A percentile compares a stretch with the other conserved stretches of the same genome.
Evolutionary conservation across 164 flowering plant species (phyloP).

Genomic region (Chimonanthus praecox): DNA sequence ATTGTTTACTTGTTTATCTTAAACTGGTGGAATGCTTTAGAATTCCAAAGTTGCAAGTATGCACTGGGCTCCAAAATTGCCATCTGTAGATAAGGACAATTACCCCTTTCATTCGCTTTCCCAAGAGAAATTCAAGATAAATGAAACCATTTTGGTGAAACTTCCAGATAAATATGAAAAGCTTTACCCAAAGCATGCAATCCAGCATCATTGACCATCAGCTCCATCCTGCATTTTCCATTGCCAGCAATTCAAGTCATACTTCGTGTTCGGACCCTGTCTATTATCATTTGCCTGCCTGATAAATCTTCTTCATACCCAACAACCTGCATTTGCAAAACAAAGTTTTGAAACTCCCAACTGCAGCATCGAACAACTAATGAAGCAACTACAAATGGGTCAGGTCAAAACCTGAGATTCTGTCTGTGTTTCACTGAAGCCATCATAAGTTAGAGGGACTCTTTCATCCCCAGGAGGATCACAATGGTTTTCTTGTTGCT

Average conservation of each 20-base stretch:
- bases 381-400: not conserved
- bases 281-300: constrained; percentile 90
- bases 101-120: too few species aligned
- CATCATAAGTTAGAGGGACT: constrained; percentile 39
- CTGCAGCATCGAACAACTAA: not conserved
- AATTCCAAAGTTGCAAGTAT: too few species aligned
- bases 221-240: not conserved
- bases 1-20: too few species aligned
- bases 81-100: too few species aligned
- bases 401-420: constrained; percentile 76
- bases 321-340: constrained; percentile 63
- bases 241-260: constrained; percentile 26
- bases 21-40: too few species aligned
- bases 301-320: constrained; percentile 91
- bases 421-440: constrained; percentile 93
- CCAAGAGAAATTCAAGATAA: too few species aligned
- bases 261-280: constrained; percentile 69
- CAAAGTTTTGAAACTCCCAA: not conserved
- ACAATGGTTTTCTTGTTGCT: constrained; percentile 31
- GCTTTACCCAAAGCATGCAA: not conserved
- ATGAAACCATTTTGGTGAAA: not conserved
- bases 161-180: not conserved
- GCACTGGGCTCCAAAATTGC: too few species aligned
- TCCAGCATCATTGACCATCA: not conserved
- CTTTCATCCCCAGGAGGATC: constrained; percentile 29